Conservation (phyloP, 495 filamentous ascomycete genomes). For the Astrothelium subdiscretum region DNA sequence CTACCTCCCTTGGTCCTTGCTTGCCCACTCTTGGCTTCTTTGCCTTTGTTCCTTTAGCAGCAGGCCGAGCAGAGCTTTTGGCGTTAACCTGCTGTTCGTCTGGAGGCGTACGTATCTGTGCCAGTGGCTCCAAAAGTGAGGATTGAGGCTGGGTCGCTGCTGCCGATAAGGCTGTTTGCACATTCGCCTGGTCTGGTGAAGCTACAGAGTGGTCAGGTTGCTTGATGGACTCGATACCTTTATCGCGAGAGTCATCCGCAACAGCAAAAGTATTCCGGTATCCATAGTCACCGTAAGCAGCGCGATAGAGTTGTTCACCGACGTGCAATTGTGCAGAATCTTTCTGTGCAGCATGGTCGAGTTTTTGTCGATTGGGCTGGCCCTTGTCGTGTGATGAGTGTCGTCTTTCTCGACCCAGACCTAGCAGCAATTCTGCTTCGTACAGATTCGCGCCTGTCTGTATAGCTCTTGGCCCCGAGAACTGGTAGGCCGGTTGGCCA, state of each 20-base stretch:
- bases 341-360: neutral
- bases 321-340: neutral
- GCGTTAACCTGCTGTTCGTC: constrained; percentile 4
- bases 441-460: neutral
- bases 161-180: neutral
- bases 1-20: neutral
- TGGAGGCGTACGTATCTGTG: constrained; percentile 21
- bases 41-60: neutral
- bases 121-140: neutral
- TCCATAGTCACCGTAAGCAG: neutral
- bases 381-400: neutral
- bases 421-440: neutral
- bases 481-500: neutral
- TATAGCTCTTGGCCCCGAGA: neutral
- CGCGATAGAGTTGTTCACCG: neutral
- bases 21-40: neutral
- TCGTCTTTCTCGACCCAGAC: neutral
- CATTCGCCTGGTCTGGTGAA: neutral
- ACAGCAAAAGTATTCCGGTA: neutral
- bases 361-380: neutral
- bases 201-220: neutral
- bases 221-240: neutral
- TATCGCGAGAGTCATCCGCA: neutral
- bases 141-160: neutral
- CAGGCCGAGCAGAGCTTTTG: neutral